A percentile compares a stretch with the other conserved stretches of the same genome.
Conservation (phyloP, 352 stramenopile species). For the Salisapilia sapeloensis region DNA sequence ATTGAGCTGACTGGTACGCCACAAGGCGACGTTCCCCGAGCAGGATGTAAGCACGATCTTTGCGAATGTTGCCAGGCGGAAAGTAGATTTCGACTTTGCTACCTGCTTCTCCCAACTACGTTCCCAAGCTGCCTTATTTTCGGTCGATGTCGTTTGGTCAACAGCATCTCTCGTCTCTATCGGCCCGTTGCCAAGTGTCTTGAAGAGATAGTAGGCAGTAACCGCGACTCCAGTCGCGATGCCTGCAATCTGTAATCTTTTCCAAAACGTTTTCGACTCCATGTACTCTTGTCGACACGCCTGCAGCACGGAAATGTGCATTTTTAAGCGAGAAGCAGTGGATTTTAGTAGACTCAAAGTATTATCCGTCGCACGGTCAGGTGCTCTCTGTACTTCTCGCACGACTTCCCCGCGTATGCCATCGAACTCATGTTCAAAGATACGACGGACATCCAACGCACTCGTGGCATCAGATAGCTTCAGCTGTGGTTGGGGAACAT, state of each 20-base stretch:
- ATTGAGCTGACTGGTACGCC: constrained; percentile 45
- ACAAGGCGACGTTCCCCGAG: constrained; percentile 45
- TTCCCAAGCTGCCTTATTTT: constrained; percentile 26
- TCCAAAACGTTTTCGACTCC: constrained; percentile 54
- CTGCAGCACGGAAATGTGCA: constrained; percentile 68
- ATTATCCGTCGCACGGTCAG: constrained; percentile 72
- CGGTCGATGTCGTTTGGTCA: constrained; percentile 1
- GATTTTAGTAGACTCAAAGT: constrained; percentile 64
- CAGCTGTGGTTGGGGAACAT: constrained; percentile 26
- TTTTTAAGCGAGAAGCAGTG: constrained; percentile 66
- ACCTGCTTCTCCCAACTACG: constrained; percentile 69
- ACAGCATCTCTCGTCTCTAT: constrained; percentile 12
- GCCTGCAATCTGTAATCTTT: constrained; percentile 45
- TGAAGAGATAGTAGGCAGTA: constrained; percentile 57
- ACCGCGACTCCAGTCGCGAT: constrained; percentile 39
- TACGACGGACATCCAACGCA: constrained; percentile 25
- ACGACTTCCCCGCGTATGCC: constrained; percentile 71
- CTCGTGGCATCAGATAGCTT: constrained; percentile 3
- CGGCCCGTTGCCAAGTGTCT: constrained; percentile 24
- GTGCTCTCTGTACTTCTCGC: constrained; percentile 60
- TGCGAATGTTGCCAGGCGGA: constrained; percentile 49
- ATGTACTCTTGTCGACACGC: constrained; percentile 64
- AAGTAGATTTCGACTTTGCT: constrained; percentile 38
- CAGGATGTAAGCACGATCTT: constrained; percentile 55
- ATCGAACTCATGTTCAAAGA: constrained; percentile 78